Evolutionary conservation across 805 yeast species (phyloP), one percentile per base, ranked within the genome.

Genomic region (Yarrowia sp.): DNA sequence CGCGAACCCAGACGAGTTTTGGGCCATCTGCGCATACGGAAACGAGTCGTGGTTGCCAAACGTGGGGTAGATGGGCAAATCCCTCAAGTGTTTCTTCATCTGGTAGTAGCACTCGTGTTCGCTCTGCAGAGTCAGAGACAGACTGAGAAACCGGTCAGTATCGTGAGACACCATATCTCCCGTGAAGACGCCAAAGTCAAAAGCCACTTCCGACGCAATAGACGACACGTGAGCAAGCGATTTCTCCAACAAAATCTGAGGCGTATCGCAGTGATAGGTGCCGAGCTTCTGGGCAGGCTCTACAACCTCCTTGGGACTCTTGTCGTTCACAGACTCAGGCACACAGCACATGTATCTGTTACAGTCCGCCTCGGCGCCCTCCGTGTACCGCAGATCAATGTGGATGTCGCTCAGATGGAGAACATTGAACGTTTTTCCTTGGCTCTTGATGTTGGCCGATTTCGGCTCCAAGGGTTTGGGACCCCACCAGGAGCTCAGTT

Each of bases 161-260:
- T 83, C 86, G 74, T 89, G 93, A 75, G 88, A 92, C 67, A 88
- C 88, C 74, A 88, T 80, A 73, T 89, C 93, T 69, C 92, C 92
- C 2, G 92, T 89, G 80, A 89, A 89, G 40, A 89, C 76, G 1
- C 89, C 82, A 74, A 88, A 88, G 59, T 87, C 88, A 72, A 83
- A 88, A 46, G 82, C 70, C 38, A 78, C 74, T 8, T 76, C 71
- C 5, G 74, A 35, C 75, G 80, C 78, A 70, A 77, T 77, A n/a
- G 80, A 76, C 8, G 71, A 75, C 58, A 85, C 79, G 26, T 84
- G 78, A 58, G 80, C 79, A 75, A 88, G 77, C 12, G 90, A 83
- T 70, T 84, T 84, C 75, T 87, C 88, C 73, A 89, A 78, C 72
- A 89, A 77, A 16, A 85, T 75, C 70, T 84, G 87, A 5, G 93